Evolutionary conservation across 2,329 filamentous ascomycete species (phyloP).

Genomic region (Bipolaris gigantea): DNA sequence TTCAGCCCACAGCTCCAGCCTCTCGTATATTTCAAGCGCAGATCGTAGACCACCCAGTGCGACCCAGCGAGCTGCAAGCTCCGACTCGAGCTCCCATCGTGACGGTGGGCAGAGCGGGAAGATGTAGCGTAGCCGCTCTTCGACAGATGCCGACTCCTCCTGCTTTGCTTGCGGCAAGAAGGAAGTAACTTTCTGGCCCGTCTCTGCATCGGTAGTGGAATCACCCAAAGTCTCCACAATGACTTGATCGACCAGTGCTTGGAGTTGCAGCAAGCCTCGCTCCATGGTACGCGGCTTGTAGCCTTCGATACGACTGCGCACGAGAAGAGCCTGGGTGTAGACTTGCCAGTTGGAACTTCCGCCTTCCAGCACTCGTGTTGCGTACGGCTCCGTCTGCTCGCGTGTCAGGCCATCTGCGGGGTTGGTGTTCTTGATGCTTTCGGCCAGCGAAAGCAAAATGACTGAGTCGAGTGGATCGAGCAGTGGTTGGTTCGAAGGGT

Average conservation of each 20-base stretch:
- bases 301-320: slow-evolving; percentile 86
- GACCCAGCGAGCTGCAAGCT: slow-evolving; percentile 92
- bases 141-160: slow-evolving; percentile 75
- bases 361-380: slow-evolving; percentile 81
- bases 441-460: slow-evolving; percentile 75
- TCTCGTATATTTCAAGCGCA: slow-evolving; percentile 93
- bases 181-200: slow-evolving; percentile 61
- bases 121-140: slow-evolving; percentile 78
- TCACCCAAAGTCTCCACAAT: slow-evolving; percentile 73
- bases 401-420: slow-evolving; percentile 82
- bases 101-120: slow-evolving; percentile 83
- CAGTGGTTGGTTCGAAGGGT: slow-evolving; percentile 79
- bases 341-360: slow-evolving; percentile 97
- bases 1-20: slow-evolving; percentile 91
- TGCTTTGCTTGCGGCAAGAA: slow-evolving; percentile 79
- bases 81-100: slow-evolving; percentile 90
- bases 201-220: slow-evolving; percentile 28
- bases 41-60: slow-evolving; percentile 83
- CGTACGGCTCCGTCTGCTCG: slow-evolving; percentile 93
- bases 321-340: slow-evolving; percentile 89
- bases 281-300: slow-evolving; percentile 87
- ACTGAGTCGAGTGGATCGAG: slow-evolving; percentile 84
- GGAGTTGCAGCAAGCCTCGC: slow-evolving; percentile 85
- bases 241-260: slow-evolving; percentile 93
- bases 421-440: slow-evolving; percentile 87